Conservation (phyloP, 768 basidiomycete species). For the Arthromyces matolae region DNA sequence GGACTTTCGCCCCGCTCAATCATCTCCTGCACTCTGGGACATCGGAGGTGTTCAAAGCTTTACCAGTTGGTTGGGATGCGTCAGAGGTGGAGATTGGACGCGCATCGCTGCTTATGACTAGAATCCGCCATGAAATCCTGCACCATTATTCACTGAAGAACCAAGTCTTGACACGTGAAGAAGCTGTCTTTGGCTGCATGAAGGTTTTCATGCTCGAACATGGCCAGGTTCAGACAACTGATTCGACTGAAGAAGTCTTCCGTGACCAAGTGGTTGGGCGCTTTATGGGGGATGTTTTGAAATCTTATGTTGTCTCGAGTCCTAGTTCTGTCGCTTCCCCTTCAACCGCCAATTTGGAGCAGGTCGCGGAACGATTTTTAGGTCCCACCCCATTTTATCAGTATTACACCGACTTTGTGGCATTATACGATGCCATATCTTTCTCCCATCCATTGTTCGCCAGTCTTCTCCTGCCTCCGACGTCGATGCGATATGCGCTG, state of each 20-base stretch:
- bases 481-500: constrained; percentile 67
- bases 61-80: constrained; percentile 72
- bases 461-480: constrained; percentile 69
- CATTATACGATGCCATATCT: constrained; percentile 87
- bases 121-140: constrained; percentile 45
- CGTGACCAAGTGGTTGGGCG: constrained; percentile 62
- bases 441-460: constrained; percentile 79
- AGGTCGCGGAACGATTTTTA: constrained; percentile 55
- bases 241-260: constrained; percentile 67
- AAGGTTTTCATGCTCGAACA: constrained; percentile 96
- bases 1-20: constrained; percentile 66
- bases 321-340: constrained; percentile 18
- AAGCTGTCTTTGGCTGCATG: constrained; percentile 77
- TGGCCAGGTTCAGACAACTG: constrained; percentile 48
- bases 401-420: constrained; percentile 88
- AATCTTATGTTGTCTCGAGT: constrained; percentile 43
- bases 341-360: constrained; percentile 41
- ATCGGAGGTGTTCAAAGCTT: constrained; percentile 62
- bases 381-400: constrained; percentile 85
- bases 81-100: constrained; percentile 77
- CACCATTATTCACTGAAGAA: constrained; percentile 34
- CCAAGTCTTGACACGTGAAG: constrained; percentile 48
- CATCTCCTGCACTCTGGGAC: constrained; percentile 76
- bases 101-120: constrained; percentile 60
- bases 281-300: constrained; percentile 58